Percentiles rank a stretch among this genome's conserved stretches.
Evolutionary conservation across 805 yeast species (phyloP).

Genomic region (Zygosaccharomyces kombuchaensis): DNA sequence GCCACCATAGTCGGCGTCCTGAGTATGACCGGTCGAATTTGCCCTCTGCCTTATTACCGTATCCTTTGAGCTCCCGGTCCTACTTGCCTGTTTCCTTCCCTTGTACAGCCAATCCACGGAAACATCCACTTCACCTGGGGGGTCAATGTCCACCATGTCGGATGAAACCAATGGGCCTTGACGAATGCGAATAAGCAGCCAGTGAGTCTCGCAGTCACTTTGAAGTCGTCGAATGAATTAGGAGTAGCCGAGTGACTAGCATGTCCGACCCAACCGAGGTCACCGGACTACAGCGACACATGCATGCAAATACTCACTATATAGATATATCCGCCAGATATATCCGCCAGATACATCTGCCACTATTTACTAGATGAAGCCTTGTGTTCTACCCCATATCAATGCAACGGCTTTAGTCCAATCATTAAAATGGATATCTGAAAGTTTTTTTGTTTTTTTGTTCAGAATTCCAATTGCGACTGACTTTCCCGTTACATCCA

Average conservation of each 20-base stretch:
- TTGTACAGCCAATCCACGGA: constrained; percentile 84
- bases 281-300: no score
- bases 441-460: neutral
- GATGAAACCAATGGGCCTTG: constrained; percentile 2
- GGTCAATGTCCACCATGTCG: constrained; percentile 6
- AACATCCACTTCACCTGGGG: constrained; percentile 40
- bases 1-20: neutral
- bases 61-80: constrained; percentile 18
- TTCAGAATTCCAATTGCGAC: no score
- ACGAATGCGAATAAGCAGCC: neutral
- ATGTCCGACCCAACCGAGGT: neutral
- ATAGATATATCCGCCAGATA: no score
- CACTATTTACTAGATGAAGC: no score
- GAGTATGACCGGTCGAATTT: neutral
- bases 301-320: no score
- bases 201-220: neutral
- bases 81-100: constrained; percentile 57
- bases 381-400: no score
- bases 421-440: no score
- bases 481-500: no score
- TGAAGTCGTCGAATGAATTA: neutral
- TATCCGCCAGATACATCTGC: no score
- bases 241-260: neutral
- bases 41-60: neutral
- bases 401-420: neutral